phyloP scores from a whole-genome alignment of 1,139 yeast genomes.

The Citeromyces siamensis region DNA sequence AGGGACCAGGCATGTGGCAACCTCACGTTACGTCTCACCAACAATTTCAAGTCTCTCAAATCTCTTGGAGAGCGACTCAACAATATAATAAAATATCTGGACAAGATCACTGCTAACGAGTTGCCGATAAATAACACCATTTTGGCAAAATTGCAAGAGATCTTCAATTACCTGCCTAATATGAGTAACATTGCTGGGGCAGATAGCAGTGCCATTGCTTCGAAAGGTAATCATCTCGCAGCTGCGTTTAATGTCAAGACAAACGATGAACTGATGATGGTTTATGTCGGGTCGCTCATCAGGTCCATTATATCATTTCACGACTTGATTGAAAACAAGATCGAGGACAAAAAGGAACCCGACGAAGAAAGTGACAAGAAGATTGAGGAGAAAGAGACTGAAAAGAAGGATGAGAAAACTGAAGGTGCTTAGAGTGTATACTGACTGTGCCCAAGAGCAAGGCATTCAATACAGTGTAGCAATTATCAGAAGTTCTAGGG shows the following conservation, averaged over 20 bases:
- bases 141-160: constrained; percentile 87
- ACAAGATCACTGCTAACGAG: constrained; percentile 56
- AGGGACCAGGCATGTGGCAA: constrained; percentile 97
- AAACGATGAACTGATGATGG: constrained; percentile 91
- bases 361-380: constrained; percentile 22
- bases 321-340: constrained; percentile 90
- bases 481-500: no score
- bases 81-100: constrained; percentile 72
- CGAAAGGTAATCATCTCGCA: constrained; percentile 33
- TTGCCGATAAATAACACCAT: constrained; percentile 87
- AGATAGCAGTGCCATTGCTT: constrained; percentile 7
- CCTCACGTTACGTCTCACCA: constrained; percentile 74
- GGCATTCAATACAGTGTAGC: no score
- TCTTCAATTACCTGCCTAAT: constrained; percentile 86
- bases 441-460: no score
- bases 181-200: constrained; percentile 29
- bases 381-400: constrained; percentile 8
- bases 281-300: constrained; percentile 80
- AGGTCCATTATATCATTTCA: constrained; percentile 95
- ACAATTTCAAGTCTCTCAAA: constrained; percentile 77
- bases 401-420: constrained; percentile 7
- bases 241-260: constrained; percentile 86
- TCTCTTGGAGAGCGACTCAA: constrained; percentile 75
- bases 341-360: constrained; percentile 55
- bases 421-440: no score